Evolutionary conservation across 164 flowering plant genomes (phyloP), one percentile per base, ranked within the genome.

Genomic region (Piper longum): DNA sequence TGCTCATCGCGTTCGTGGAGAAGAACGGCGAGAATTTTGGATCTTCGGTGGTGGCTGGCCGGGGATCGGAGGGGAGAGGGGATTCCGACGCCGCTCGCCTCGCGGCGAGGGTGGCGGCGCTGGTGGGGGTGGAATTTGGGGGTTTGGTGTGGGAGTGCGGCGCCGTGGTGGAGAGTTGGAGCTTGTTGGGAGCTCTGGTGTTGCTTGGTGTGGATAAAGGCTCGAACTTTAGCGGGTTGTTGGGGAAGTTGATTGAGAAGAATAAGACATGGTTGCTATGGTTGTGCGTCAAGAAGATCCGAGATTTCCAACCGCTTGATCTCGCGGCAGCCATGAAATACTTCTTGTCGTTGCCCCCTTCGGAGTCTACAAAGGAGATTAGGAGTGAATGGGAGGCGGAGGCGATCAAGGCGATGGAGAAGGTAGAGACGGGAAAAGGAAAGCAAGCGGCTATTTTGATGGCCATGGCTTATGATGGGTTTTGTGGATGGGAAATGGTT

Each of bases 381-480:
- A 76, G 78, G 70, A 73, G 74, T 60, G 86, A 85, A 61, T 95
- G 97, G 99, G 91, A 91, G 71, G 80, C 66, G 16, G 83, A 85
- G 64, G 96, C 82, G 2, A 42, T 74, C 18, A 54, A 62, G 12
- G 87, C 88, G 2, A 70, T 83, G 8, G 87, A 83, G 60, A 81
- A 67, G 70, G 82, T 73, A 0, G 60, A 58, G 0, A 72, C 16
- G 61, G 59, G 59, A 65, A 1, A 64, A 83, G 75, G 82, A 0
- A 85, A 76, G 69, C 82, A 78, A 36, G 91, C 95, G 45, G 68
- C 96, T 0, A 41, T 88, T 54, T 62, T 84, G 68, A 80, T 95
- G 12, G 82, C 84, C 92, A 14, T 87, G 26, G 99, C 92, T 0
- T 71, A 85, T 73, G 99, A 95, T 67, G 89, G 80, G 48, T 95